phyloP scores from a whole-genome alignment of 129 eudicot genomes.

The Erigeron canadensis region DNA sequence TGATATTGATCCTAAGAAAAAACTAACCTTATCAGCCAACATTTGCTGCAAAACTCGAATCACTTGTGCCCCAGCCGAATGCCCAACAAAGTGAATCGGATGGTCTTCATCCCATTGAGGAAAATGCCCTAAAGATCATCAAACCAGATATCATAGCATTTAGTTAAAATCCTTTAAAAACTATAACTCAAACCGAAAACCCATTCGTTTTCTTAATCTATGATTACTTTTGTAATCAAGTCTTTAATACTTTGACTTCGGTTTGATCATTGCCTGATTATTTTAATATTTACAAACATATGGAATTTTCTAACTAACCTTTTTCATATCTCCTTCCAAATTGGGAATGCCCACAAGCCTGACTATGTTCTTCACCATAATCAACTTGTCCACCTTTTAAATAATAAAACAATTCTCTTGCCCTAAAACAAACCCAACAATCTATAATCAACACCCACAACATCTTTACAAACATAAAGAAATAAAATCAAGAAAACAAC shows the following conservation, averaged over 20 bases:
- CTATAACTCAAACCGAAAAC: constrained; percentile 4
- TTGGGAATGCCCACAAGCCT: constrained; percentile 86
- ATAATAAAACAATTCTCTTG: constrained; percentile 88
- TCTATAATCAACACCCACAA: constrained; percentile 12
- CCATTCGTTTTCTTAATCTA: not conserved
- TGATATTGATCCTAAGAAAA: not conserved
- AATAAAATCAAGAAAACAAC: constrained; percentile 7
- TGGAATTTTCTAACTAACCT: constrained; percentile 25
- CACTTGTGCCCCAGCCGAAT: constrained; percentile 96
- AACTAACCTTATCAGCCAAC: constrained; percentile 87
- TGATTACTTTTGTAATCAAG: not conserved
- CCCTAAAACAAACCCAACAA: constrained; percentile 52
- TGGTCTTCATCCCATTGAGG: constrained; percentile 98
- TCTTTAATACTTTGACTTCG: not conserved
- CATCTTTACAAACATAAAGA: constrained; percentile 1
- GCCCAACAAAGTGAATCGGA: constrained; percentile 97
- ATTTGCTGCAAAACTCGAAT: constrained; percentile 87
- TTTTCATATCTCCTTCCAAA: constrained; percentile 77
- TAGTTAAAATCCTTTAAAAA: not conserved
- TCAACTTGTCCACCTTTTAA: constrained; percentile 95
- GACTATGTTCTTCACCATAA: constrained; percentile 97
- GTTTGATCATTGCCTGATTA: not conserved
- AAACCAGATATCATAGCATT: constrained; percentile 32
- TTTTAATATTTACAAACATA: not conserved
- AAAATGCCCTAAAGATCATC: constrained; percentile 55